Percentiles rank a stretch among this genome's conserved stretches.
These are phyloP conservation scores for Phlegmacium glaucopus DNA, from an alignment of 768 basidiomycete species.

Conservation along the genomic window DNA sequence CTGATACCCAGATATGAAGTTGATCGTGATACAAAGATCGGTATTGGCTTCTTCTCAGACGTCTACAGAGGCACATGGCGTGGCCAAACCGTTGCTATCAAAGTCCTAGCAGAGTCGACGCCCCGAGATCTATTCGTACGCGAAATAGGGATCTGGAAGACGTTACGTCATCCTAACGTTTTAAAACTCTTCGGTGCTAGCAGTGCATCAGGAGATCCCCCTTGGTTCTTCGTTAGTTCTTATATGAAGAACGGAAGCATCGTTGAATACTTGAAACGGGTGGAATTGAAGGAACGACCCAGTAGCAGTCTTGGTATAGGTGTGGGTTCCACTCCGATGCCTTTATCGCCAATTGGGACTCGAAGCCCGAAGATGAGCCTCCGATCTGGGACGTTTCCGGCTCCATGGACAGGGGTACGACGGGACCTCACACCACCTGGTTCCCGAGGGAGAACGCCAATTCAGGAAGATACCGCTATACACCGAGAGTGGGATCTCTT, in stretches of 20 bases:
- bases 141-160: slow-evolving; percentile 72
- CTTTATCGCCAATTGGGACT: slow-evolving; percentile 1
- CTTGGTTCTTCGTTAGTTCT: slow-evolving; percentile 79
- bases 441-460: slow-evolving; percentile 2
- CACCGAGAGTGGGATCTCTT: slow-evolving; percentile 42
- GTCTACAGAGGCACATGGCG: slow-evolving; percentile 80
- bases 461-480: slow-evolving; percentile 11
- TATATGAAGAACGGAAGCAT: slow-evolving; percentile 67
- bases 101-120: slow-evolving; percentile 62
- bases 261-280: slow-evolving; percentile 49
- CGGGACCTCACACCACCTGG: slow-evolving; percentile 9
- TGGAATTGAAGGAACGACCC: slow-evolving; percentile 21
- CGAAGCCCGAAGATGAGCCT: slow-evolving; percentile 11
- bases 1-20: slow-evolving; percentile 60
- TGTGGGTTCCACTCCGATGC: slow-evolving; percentile 4
- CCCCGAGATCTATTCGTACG: slow-evolving; percentile 63
- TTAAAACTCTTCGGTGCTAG: slow-evolving; percentile 77
- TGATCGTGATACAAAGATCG: slow-evolving; percentile 64
- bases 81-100: slow-evolving; percentile 63
- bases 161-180: slow-evolving; percentile 65
- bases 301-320: slow-evolving; percentile 20
- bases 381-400: slow-evolving; percentile 4
- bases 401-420: slow-evolving; percentile 2
- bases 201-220: slow-evolving; percentile 62
- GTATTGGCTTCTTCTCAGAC: slow-evolving; percentile 72